Base-by-base conservation (phyloP, 305 asterid species). In the Solanum hybrid region DNA sequence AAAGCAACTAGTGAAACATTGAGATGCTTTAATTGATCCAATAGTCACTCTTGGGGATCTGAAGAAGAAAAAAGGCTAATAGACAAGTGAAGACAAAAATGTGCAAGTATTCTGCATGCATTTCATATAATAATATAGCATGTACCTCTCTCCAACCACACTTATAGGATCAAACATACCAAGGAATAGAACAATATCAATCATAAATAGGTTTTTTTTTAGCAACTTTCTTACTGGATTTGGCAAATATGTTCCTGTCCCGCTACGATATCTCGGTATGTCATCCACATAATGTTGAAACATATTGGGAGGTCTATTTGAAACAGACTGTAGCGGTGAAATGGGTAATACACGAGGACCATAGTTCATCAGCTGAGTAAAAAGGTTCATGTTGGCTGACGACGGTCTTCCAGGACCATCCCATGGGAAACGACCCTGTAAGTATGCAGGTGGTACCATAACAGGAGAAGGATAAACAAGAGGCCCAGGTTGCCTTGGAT, bases 221-320 rank as follows among this genome's bases (percentile, higher is more conserved):
- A 85, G 88, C 22, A 85, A 61, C 20, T 57, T 85, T 57, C 99
- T 96, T 93, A 97, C 99, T 91, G 98, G 98, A 93, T 95, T 97
- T 39, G 99, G 99, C 93, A 97, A 93, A 93, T 97, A 97, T 34
- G 99, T 97, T 86, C 99, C 99, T 7, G 99, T 97, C 91, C 99
- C 99, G 78, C 96, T 94, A 87, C 97, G 98, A 90, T 94, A 92
- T 93, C 98, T 96, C 13, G 99, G 99, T 93, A 96, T 90, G 38
- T 95, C 98, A 91, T 96, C 99, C 79, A 90, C 90, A 92, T 92
- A 95, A 65, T 88, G 94, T 91, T 92, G 98, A 93, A 94, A 95
- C 83, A 94, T 88, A 91, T 95, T 95, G 65, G 96, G 94, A 90
- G 95, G 96, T 90, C 97, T 93, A 91, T 89, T 90, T 17, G 99